phyloP scores from a whole-genome alignment of 352 stramenopile genomes.

The Labyrinthula sp. region DNA sequence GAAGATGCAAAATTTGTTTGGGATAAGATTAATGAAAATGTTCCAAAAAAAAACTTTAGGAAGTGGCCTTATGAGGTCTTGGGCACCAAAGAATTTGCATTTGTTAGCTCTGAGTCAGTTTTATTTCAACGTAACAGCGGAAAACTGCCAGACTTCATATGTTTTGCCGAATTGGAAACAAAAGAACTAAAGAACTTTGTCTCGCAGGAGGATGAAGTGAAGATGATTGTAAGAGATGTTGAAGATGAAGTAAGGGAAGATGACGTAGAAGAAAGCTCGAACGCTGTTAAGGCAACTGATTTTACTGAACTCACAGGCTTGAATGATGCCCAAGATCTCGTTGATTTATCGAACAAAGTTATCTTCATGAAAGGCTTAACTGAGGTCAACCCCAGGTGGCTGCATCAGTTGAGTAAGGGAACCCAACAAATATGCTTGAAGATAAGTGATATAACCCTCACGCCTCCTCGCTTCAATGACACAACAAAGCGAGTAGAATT shows the following conservation, averaged over 20 bases:
- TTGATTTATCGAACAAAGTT: constrained; percentile 24
- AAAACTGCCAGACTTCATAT: constrained; percentile 9
- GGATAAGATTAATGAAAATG: no score
- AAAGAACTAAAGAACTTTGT: constrained; percentile 2
- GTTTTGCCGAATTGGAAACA: constrained; percentile 14
- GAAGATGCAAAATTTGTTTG: no score
- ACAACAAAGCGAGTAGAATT: no score
- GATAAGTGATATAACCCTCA: no score
- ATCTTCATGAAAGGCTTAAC: constrained; percentile 31
- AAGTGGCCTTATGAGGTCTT: no score
- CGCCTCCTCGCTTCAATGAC: no score
- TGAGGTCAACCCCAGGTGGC: constrained; percentile 26
- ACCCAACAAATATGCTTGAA: no score
- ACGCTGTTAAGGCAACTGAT: constrained; percentile 15
- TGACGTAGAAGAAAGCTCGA: constrained; percentile 26
- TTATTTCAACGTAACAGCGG: not conserved
- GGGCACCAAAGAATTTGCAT: constrained; percentile 5
- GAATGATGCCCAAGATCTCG: constrained; percentile 5
- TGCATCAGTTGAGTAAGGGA: constrained; percentile 22
- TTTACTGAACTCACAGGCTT: constrained; percentile 31
- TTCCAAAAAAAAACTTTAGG: no score
- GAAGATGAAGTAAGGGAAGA: no score
- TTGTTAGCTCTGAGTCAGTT: not conserved
- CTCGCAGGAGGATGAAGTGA: constrained; percentile 27
- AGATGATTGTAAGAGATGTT: constrained; percentile 33